Base-by-base conservation (phyloP, 1,139 yeast species). In the Hemisphaericaspora xylofermentans region DNA sequence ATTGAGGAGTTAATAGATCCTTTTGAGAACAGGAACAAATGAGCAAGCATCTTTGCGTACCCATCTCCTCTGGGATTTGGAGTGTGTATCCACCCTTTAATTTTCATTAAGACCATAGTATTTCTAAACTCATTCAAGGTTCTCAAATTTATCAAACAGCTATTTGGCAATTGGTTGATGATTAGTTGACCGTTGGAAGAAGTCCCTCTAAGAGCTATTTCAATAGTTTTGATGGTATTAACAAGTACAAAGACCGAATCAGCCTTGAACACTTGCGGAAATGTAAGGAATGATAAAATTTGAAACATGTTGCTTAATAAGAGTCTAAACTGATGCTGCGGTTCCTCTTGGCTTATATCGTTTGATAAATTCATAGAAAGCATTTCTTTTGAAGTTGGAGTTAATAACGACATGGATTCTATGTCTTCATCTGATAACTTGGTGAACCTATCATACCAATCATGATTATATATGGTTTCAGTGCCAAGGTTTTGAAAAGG, bases 141-240 rank as follows among this genome's bases (percentile, higher is more conserved):
- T 44, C 95, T 65, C 50, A 88, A 61, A 18, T 79, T 71, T 4
- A 82, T 75, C 40, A 85, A 56, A 0, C 76, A 57, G 44, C 84
- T 84, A 45, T 79, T 74, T 0, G 88, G 76, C 2, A 88, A 53
- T 49, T 84, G 88, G 36, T 70, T 68, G 3, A 81, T 62, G 0
- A 86, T 58, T 15, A 82, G 52, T 0, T 70, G 66, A 0, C 55
- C 57, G 3, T 62, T 50, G 8, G 74, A 60, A 3, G 64, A 47
- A 2, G 62, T 56, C 0, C 94, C 94, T 44, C 96, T 70, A 17
- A 84, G 60, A 0, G 85, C 67, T 10, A 86, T 81, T 53, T 88
- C 96, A 12, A 76, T 58, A 0, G 87, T 76, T 43, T 79, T 78
- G 22, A 87, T 76, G 0, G 88, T 77, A 47, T 76, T 74, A 3